These are phyloP conservation scores for Puccinia triticina DNA, from an alignment of 1,284 basidiomycete species.

Conservation along the genomic window DNA sequence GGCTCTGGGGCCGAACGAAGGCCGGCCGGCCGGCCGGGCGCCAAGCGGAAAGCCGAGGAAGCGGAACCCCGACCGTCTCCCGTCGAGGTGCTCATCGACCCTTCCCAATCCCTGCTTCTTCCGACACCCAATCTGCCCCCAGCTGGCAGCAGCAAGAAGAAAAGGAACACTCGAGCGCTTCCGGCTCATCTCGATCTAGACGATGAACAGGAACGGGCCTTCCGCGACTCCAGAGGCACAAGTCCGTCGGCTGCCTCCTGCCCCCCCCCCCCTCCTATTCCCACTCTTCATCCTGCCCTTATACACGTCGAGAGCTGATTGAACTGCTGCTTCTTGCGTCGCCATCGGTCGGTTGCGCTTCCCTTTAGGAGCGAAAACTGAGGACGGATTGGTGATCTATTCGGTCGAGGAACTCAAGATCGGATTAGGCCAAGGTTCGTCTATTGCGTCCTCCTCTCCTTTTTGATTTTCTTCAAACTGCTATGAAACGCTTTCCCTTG, in stretches of 20 bases:
- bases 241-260: neutral
- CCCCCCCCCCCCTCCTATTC: too few species aligned
- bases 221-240: constrained; percentile 5
- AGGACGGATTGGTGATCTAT: constrained; percentile 16
- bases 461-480: neutral
- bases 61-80: too few species aligned
- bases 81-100: neutral
- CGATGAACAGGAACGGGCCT: neutral
- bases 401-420: constrained; percentile 33
- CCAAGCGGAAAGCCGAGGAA: neutral
- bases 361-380: neutral
- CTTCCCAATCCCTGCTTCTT: neutral
- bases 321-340: neutral
- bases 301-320: neutral
- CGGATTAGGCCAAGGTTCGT: constrained; percentile 16
- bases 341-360: neutral
- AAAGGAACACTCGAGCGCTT: too few species aligned
- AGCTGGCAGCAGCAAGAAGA: neutral
- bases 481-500: neutral
- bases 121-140: neutral
- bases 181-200: neutral
- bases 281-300: neutral
- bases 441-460: neutral
- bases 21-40: neutral
- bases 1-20: neutral